phyloP scores from a whole-genome alignment of 163 green algal genomes.

The Prototheca wickerhamii region DNA sequence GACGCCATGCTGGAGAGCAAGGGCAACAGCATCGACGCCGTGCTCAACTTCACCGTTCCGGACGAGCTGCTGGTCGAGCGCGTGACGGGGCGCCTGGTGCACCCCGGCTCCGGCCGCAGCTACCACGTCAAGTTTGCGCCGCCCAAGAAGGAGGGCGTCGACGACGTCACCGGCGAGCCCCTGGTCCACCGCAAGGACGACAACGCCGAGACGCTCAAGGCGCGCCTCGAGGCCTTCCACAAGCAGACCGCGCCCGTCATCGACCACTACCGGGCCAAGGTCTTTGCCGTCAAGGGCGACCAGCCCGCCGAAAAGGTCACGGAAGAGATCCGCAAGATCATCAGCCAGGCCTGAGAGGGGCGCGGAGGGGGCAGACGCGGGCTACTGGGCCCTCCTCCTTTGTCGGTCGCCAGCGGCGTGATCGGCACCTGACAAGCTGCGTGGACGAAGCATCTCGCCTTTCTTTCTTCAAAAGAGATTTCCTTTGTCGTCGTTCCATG shows the following conservation, averaged over 20 bases:
- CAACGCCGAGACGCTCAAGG: slow-evolving; percentile 91
- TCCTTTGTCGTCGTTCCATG: too few relatives aligned
- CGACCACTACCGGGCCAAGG: slow-evolving; percentile 66
- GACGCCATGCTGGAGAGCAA: slow-evolving; percentile 83
- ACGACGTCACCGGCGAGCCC: slow-evolving; percentile 91
- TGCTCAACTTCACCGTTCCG: slow-evolving; percentile 93
- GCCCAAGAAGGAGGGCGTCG: slow-evolving; percentile 72
- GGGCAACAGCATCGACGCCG: slow-evolving; percentile 72
- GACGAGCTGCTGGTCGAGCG: slow-evolving; percentile 81
- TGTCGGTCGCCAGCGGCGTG: too few relatives aligned
- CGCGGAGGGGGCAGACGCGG: neutral
- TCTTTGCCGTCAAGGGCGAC: slow-evolving; percentile 65
- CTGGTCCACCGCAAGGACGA: slow-evolving; percentile 84
- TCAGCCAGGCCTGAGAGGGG: slow-evolving; percentile 21
- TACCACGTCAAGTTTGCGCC: slow-evolving; percentile 97
- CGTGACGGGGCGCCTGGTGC: slow-evolving; percentile 81
- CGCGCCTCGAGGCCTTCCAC: slow-evolving; percentile 82
- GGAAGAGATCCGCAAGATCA: slow-evolving; percentile 52
- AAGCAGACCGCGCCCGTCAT: slow-evolving; percentile 85
- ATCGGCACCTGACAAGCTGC: too few relatives aligned
- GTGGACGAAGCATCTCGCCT: too few relatives aligned
- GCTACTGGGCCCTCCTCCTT: too few relatives aligned
- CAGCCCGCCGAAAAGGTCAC: slow-evolving; percentile 56
- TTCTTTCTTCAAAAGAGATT: too few relatives aligned
- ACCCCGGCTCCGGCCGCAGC: slow-evolving; percentile 81